Conservation (phyloP, 371 early-diverging fungal species). For the Mucor indicus region DNA sequence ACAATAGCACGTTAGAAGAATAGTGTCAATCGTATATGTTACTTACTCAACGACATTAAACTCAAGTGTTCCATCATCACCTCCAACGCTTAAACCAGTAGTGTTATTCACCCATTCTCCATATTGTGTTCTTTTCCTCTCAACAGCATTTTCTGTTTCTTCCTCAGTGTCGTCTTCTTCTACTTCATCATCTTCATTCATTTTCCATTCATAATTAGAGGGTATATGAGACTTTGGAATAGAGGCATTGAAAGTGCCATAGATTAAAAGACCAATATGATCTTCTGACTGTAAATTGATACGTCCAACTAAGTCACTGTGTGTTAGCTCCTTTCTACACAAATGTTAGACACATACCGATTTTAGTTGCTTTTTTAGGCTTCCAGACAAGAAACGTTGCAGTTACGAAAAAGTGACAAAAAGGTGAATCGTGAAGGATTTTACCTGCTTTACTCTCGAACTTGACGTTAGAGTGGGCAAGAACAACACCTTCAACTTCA, state of each 20-base stretch:
- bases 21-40: neutral
- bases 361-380: slow-evolving; percentile 68
- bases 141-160: slow-evolving; percentile 13
- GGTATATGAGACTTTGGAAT: slow-evolving; percentile 84
- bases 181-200: slow-evolving; percentile 37
- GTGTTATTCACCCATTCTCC: slow-evolving; percentile 60
- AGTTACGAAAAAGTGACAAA: slow-evolving; percentile 71
- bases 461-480: slow-evolving; percentile 73
- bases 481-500: slow-evolving; percentile 84
- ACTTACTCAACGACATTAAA: slow-evolving; percentile 65
- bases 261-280: slow-evolving; percentile 90
- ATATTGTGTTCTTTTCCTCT: slow-evolving; percentile 42
- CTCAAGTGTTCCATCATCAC: slow-evolving; percentile 53
- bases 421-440: slow-evolving; percentile 84
- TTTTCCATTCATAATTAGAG: slow-evolving; percentile 69
- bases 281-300: slow-evolving; percentile 92
- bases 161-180: slow-evolving; percentile 16
- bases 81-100: slow-evolving; percentile 53
- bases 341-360: slow-evolving; percentile 42
- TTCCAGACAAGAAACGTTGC: slow-evolving; percentile 81
- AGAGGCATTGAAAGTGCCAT: slow-evolving; percentile 92
- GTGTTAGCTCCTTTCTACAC: no score
- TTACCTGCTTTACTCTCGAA: slow-evolving; percentile 56
- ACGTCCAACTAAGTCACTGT: slow-evolving; percentile 59
- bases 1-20: neutral